These are phyloP conservation scores for Larix kaempferi DNA, from an alignment of 75 land plant species.

Conservation along the genomic window DNA sequence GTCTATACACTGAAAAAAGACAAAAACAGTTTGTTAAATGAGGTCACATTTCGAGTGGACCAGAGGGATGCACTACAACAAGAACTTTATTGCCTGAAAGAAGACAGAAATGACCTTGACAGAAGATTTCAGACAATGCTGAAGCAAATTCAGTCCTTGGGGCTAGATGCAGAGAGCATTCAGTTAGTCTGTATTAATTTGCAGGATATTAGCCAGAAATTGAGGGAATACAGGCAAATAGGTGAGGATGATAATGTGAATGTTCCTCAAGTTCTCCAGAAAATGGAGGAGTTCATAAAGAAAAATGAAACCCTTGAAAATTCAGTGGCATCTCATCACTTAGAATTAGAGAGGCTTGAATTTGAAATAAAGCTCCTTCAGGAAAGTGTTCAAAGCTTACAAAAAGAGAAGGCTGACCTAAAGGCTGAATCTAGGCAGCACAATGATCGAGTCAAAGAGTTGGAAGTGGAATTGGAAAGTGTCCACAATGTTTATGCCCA, in stretches of 20 bases:
- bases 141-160: constrained; percentile 36
- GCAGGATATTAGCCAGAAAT: constrained; percentile 38
- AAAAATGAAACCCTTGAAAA: constrained; percentile 37
- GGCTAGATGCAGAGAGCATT: constrained; percentile 27
- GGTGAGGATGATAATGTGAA: constrained; percentile 31
- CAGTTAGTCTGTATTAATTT: constrained; percentile 35
- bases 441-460: constrained; percentile 23
- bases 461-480: constrained; percentile 28
- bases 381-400: constrained; percentile 30
- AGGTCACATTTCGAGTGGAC: constrained; percentile 36
- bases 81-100: constrained; percentile 44
- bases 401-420: constrained; percentile 37
- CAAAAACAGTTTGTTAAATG: constrained; percentile 26
- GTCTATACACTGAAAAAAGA: constrained; percentile 28
- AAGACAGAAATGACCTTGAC: constrained; percentile 41
- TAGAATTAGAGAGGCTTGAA: constrained; percentile 28
- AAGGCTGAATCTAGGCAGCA: constrained; percentile 27
- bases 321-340: constrained; percentile 36
- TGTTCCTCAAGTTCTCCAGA: constrained; percentile 30
- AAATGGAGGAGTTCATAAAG: constrained; percentile 39
- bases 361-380: constrained; percentile 32
- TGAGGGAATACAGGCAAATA: constrained; percentile 27
- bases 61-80: constrained; percentile 52
- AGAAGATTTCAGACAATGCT: constrained; percentile 19
- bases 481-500: constrained; percentile 28